Conservation (phyloP, 441 rosid genomes). For the Bocquillonia castaneifolia region DNA sequence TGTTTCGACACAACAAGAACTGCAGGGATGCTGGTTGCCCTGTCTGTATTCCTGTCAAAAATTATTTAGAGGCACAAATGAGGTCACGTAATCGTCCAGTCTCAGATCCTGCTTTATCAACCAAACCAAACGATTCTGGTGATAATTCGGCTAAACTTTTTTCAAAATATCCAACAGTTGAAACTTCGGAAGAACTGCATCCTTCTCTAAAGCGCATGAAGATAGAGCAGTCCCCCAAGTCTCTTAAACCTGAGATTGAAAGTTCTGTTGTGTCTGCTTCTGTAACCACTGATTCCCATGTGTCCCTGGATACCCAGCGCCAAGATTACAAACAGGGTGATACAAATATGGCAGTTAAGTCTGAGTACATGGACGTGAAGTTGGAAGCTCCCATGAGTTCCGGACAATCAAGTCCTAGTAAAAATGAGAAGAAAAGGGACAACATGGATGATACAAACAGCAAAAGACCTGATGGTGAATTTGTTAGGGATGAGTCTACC, state of each 20-base stretch:
- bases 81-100: constrained; percentile 50
- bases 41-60: constrained; percentile 89
- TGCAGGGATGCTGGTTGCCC: constrained; percentile 80
- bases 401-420: constrained; percentile 49
- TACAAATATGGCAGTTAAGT: constrained; percentile 42
- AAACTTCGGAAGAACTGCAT: constrained; percentile 54
- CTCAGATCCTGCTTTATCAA: constrained; percentile 36
- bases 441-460: constrained; percentile 41
- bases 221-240: constrained; percentile 61
- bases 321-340: constrained; percentile 53
- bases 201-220: constrained; percentile 90
- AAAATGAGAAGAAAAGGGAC: constrained; percentile 46
- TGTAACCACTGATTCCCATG: constrained; percentile 37
- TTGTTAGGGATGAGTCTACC: constrained; percentile 36
- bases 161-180: constrained; percentile 42
- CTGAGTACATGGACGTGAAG: constrained; percentile 62
- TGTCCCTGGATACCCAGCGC: constrained; percentile 42
- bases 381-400: constrained; percentile 49
- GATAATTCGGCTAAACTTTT: constrained; percentile 41
- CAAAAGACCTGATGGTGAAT: constrained; percentile 43
- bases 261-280: constrained; percentile 44
- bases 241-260: constrained; percentile 46
- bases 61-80: constrained; percentile 47
- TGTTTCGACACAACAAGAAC: constrained; percentile 65
- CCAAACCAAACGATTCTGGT: constrained; percentile 43